Conservation (phyloP, 345 rosid species). For the Cochlearia excelsa region DNA sequence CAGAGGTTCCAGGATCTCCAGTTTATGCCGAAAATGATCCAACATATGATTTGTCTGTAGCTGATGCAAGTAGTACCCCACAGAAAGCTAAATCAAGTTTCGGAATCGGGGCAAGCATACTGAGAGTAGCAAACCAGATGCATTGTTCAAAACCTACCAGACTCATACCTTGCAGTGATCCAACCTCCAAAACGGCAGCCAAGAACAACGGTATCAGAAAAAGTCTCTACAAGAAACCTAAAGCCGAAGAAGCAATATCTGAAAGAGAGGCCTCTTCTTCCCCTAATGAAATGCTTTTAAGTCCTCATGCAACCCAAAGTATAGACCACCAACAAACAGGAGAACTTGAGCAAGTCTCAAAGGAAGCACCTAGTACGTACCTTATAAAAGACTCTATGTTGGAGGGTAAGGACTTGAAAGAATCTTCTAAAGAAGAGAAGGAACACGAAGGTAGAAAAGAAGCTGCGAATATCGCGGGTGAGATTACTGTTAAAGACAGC, state of each 20-base stretch:
- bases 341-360: slow-evolving; percentile 24
- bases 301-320: slow-evolving; percentile 39
- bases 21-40: slow-evolving; percentile 29
- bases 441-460: slow-evolving; percentile 29
- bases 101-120: slow-evolving; percentile 47
- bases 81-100: slow-evolving; percentile 37
- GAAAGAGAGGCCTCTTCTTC: slow-evolving; percentile 21
- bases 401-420: slow-evolving; percentile 26
- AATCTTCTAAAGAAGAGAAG: slow-evolving; percentile 37
- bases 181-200: slow-evolving; percentile 15
- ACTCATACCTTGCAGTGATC: slow-evolving; percentile 27
- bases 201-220: slow-evolving; percentile 35
- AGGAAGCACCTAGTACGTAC: slow-evolving; percentile 25
- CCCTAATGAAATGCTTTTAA: slow-evolving; percentile 37
- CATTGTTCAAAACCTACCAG: slow-evolving; percentile 36
- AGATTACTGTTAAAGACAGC: slow-evolving; percentile 23
- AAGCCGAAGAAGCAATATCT: slow-evolving; percentile 15
- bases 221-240: slow-evolving; percentile 21
- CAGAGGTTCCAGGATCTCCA: slow-evolving; percentile 32
- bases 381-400: slow-evolving; percentile 33
- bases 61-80: slow-evolving; percentile 26
- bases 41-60: slow-evolving; percentile 27
- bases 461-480: slow-evolving; percentile 28
- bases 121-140: slow-evolving; percentile 46
- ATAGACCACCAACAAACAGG: slow-evolving; percentile 24